Base-by-base conservation (phyloP, 2,329 filamentous ascomycete species). In the Ascocoryne sarcoides region DNA sequence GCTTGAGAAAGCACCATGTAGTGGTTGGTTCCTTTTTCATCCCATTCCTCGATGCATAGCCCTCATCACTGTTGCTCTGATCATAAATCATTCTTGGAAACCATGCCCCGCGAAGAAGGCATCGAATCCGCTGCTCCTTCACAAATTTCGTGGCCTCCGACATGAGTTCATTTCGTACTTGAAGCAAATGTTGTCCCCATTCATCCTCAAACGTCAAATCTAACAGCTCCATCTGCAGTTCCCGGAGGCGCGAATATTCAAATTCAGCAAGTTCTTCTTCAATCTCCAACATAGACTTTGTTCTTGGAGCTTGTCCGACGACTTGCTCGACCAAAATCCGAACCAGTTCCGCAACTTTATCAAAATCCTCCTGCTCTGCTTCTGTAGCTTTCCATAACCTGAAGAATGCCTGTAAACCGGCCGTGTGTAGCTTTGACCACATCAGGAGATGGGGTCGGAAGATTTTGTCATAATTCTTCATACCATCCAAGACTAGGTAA, bases 81-180 rank as follows among this genome's bases (percentile, higher is more conserved):
- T 29, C 31, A 57, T 62, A 50, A 64, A 43, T 59, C 48, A 42
- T 60, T 52, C 38, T 56, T 56, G 62, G 37, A 65, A 96, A 98
- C 92, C 92, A 98, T 8, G 84, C 80, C 5, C 92, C 92, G 51
- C 86, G 75, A 3, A 96, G 73, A 29, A 98, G 68, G 58, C 89
- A 95, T 39, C 92, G 76, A 46, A 96, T 84, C 28, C 92, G 79
- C 62, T 98, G 92, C 65, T 98, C 92, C 63, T 95, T 95, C 63
- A 96, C 85, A 57, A 98, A 98, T 56, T 95, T 86, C 39, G 95
- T 66, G 9, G 90, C 88, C 62, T 98, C 92, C 54, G 90, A 80
- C 52, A 86, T 84, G 32, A 96, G 71, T 60, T 94, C 87, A 40
- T 95, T 87, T 23, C 88, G 82, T n/a, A 95, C 85, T 63, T 92